phyloP scores from a whole-genome alignment of 202 grass and related monocot species.

The Musa balbisiana region DNA sequence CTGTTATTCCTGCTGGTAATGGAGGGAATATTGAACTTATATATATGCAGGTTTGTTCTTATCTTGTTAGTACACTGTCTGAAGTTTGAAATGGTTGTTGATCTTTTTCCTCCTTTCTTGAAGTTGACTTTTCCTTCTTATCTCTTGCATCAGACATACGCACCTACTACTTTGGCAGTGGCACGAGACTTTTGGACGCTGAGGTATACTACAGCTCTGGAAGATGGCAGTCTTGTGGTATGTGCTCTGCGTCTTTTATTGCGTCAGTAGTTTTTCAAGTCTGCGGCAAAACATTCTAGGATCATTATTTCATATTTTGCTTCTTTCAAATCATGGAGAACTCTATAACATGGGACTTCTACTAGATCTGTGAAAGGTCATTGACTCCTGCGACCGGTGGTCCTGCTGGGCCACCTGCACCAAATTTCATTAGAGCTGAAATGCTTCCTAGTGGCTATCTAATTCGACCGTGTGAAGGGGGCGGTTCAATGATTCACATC shows the following conservation, averaged over 20 bases:
- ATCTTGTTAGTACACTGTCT: background rate
- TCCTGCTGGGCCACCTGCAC: conserved; percentile 57
- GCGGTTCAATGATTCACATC: conserved; percentile 97
- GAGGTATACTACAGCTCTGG: conserved; percentile 81
- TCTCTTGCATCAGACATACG: conserved; percentile 49
- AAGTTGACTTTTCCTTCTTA: background rate
- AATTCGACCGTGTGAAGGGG: conserved; percentile 90
- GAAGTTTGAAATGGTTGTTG: too few species aligned
- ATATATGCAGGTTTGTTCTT: conserved; percentile 79
- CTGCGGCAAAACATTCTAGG: background rate
- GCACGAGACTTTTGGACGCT: conserved; percentile 91
- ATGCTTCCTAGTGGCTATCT: conserved; percentile 89
- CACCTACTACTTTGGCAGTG: conserved; percentile 63
- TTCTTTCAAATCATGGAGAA: background rate
- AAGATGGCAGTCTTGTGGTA: conserved; percentile 99
- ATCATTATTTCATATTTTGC: background rate
- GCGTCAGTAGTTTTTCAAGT: background rate
- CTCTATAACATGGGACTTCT: background rate
- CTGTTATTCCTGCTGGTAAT: conserved; percentile 81
- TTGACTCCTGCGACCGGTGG: conserved; percentile 81
- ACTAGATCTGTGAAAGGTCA: conserved; percentile 93
- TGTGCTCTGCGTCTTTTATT: background rate
- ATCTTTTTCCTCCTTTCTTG: background rate
- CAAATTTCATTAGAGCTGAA: conserved; percentile 77
- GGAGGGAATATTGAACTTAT: conserved; percentile 96